These are phyloP conservation scores for Sporobolomyces phaffii DNA, from an alignment of 768 basidiomycete genomes.

Conservation along the genomic window DNA sequence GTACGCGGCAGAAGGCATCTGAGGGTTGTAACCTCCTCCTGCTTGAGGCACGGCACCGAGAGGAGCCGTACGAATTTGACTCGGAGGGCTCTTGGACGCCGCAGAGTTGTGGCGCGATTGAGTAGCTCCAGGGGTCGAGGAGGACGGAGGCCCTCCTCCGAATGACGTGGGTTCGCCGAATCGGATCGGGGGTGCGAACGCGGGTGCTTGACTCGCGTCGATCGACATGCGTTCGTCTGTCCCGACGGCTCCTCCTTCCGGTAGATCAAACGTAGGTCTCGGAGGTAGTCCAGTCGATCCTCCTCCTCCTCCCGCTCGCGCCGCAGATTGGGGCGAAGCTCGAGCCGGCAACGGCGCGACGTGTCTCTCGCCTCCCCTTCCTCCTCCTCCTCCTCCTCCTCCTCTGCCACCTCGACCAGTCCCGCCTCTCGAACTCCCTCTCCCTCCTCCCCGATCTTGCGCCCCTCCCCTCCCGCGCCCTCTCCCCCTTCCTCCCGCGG, in stretches of 20 bases:
- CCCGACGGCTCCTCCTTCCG: not conserved
- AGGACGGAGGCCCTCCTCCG: not conserved
- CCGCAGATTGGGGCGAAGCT: not conserved
- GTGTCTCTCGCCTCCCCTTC: conserved; percentile 10
- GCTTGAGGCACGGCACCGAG: not conserved
- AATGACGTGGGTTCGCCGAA: conserved; percentile 7
- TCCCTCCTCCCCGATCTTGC: not conserved
- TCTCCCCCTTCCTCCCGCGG: not conserved
- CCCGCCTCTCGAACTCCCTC: conserved; percentile 13
- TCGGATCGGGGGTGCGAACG: conserved; percentile 11
- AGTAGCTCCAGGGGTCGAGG: not conserved
- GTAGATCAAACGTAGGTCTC: conserved; percentile 14
- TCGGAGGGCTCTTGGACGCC: not conserved
- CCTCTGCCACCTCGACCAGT: too few species aligned
- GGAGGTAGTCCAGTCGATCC: conserved; percentile 8
- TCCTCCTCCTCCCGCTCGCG: not conserved
- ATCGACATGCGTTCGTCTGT: conserved; percentile 1
- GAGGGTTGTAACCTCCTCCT: conserved; percentile 16
- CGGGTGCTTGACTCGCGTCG: not conserved
- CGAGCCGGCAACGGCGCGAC: conserved; percentile 22
- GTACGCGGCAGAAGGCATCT: not conserved
- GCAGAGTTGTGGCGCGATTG: not conserved
- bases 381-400: not conserved
- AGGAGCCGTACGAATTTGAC: not conserved
- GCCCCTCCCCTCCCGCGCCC: not conserved